Conservation (phyloP, 345 rosid genomes). For the Brassica nigra region DNA sequence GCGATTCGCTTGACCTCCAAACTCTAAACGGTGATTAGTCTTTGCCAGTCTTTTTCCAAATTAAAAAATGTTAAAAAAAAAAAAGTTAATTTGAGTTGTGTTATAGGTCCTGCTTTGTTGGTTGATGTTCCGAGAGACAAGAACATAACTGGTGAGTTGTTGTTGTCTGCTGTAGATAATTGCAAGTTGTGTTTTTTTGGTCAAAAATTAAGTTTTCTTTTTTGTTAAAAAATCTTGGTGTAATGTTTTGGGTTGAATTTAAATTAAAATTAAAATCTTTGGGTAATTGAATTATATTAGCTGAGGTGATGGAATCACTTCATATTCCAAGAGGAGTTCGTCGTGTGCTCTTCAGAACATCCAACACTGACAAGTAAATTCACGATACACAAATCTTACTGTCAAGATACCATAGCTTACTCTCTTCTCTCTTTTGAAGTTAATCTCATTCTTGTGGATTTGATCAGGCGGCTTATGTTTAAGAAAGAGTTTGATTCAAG, state of each 20-base stretch:
- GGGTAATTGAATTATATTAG: constrained; percentile 30
- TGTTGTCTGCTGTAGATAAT: background rate
- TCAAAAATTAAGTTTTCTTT: too few species aligned
- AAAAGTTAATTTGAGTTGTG: background rate
- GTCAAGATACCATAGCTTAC: background rate
- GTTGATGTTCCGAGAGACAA: constrained; percentile 66
- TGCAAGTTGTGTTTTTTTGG: background rate
- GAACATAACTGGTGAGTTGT: constrained; percentile 62
- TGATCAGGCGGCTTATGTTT: constrained; percentile 80
- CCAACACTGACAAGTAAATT: constrained; percentile 74
- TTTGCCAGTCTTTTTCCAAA: background rate
- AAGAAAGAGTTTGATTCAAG: constrained; percentile 73
- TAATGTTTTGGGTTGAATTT: background rate
- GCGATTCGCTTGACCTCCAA: constrained; percentile 82
- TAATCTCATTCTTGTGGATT: background rate
- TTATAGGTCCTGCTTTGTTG: constrained; percentile 55
- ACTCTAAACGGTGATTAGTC: constrained; percentile 55
- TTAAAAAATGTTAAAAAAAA: background rate
- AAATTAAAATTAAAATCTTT: too few species aligned
- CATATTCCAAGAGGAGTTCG: constrained; percentile 76
- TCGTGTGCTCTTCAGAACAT: constrained; percentile 83
- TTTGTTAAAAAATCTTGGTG: background rate
- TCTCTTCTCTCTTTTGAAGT: background rate
- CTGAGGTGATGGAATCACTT: constrained; percentile 81
- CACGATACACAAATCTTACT: background rate